Percentiles rank a stretch among this genome's conserved stretches.
Evolutionary conservation across 108 stramenopile genomes (phyloP).

Genomic region (Parietichytrium sp.): DNA sequence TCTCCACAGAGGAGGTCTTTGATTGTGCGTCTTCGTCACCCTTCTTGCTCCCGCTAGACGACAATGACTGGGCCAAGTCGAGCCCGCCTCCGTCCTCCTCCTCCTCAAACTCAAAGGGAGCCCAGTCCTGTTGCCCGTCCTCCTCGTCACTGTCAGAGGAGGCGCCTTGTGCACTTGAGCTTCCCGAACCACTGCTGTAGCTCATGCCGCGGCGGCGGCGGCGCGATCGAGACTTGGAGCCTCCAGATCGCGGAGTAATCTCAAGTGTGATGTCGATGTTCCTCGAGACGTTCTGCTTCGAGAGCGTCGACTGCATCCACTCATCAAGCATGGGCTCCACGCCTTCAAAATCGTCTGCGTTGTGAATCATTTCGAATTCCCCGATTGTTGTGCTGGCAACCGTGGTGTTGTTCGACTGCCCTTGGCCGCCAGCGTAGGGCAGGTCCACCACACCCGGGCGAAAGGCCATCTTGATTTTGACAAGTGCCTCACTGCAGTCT

Average conservation of each 20-base stretch:
- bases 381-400: slow-evolving; percentile 63
- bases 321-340: slow-evolving; percentile 34
- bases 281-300: not conserved
- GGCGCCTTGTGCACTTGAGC: not conserved
- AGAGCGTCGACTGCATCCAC: slow-evolving; percentile 32
- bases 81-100: not conserved
- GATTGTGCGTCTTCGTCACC: no score
- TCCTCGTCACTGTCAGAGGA: not conserved
- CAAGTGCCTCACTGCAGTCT: slow-evolving; percentile 96
- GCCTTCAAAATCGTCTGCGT: not conserved
- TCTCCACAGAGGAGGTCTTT: no score
- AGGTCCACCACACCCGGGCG: slow-evolving; percentile 58
- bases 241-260: not conserved
- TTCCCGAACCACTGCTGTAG: not conserved
- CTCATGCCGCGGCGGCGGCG: no score
- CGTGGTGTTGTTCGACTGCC: slow-evolving; percentile 36
- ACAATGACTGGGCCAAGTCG: no score
- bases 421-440: slow-evolving; percentile 40
- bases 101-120: slow-evolving; percentile 38
- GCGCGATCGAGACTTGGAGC: not conserved
- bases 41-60: no score
- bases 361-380: slow-evolving; percentile 62
- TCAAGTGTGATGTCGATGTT: not conserved
- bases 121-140: slow-evolving; percentile 36
- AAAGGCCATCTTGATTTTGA: slow-evolving; percentile 96